These are phyloP conservation scores for Parastagonospora nodorum DNA, from an alignment of 2,329 filamentous ascomycete genomes.

Conservation along the genomic window DNA sequence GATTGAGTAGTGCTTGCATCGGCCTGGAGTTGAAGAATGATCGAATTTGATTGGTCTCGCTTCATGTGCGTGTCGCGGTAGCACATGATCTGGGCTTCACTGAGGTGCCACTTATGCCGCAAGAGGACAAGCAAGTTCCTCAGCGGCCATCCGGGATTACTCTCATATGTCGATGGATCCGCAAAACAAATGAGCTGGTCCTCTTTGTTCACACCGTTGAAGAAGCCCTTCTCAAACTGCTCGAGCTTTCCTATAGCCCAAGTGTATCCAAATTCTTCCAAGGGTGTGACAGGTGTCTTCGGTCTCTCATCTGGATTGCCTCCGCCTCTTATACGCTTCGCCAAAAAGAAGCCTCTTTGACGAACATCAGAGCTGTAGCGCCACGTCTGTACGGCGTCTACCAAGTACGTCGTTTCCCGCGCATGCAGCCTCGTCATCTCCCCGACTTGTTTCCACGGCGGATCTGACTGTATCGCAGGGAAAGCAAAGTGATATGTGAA, in stretches of 20 bases:
- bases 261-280: slow-evolving; percentile 65
- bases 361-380: slow-evolving; percentile 78
- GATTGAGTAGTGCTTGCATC: slow-evolving; percentile 16
- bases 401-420: slow-evolving; percentile 76
- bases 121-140: slow-evolving; percentile 87
- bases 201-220: slow-evolving; percentile 70
- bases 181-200: slow-evolving; percentile 86
- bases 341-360: slow-evolving; percentile 96
- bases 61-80: slow-evolving; percentile 83
- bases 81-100: slow-evolving; percentile 81
- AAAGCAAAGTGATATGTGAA: slow-evolving; percentile 99
- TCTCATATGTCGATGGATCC: slow-evolving; percentile 87
- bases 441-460: slow-evolving; percentile 68
- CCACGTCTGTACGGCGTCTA: slow-evolving; percentile 87
- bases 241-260: slow-evolving; percentile 81
- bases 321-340: slow-evolving; percentile 67
- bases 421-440: slow-evolving; percentile 58
- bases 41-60: slow-evolving; percentile 79
- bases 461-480: slow-evolving; percentile 87
- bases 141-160: slow-evolving; percentile 90
- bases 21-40: slow-evolving; percentile 64
- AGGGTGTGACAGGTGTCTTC: slow-evolving; percentile 58
- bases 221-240: slow-evolving; percentile 86
- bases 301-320: slow-evolving; percentile 34
- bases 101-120: slow-evolving; percentile 77